Conservation (phyloP, 768 basidiomycete genomes). For the Coprinellus micaceus region DNA sequence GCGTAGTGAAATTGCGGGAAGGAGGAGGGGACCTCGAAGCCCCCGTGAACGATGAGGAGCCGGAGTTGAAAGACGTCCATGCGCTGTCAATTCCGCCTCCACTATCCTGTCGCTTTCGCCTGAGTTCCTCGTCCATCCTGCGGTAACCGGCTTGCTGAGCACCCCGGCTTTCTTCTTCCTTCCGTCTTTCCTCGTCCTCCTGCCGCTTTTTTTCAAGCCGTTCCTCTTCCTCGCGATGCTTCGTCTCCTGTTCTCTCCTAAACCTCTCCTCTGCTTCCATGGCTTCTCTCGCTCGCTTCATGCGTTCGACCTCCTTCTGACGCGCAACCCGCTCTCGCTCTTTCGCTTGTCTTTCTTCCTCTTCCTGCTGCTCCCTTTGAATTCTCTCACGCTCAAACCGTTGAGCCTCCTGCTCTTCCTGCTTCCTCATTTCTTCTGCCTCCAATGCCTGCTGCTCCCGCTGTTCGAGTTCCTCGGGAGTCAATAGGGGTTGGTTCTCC, state of each 20-base stretch:
- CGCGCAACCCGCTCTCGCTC: constrained; percentile 15
- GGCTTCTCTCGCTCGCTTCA: constrained; percentile 6
- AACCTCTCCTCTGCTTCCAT: constrained; percentile 16
- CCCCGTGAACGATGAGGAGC: neutral
- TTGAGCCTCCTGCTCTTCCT: constrained; percentile 28
- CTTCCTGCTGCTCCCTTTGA: constrained; percentile 21
- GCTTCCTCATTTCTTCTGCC: constrained; percentile 16
- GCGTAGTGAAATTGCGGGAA: constrained; percentile 16
- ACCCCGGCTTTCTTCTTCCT: constrained; percentile 25
- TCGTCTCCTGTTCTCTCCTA: constrained; percentile 16
- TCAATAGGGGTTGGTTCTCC: constrained; percentile 14
- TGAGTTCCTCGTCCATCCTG: constrained; percentile 41
- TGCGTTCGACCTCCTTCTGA: constrained; percentile 22
- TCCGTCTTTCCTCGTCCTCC: constrained; percentile 21
- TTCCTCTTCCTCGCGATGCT: constrained; percentile 18
- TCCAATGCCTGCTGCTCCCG: constrained; percentile 17
- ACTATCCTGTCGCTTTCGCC: constrained; percentile 42
- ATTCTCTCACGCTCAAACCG: constrained; percentile 21
- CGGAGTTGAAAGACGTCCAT: constrained; percentile 18
- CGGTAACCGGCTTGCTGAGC: constrained; percentile 39
- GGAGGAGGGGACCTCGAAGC: constrained; percentile 22
- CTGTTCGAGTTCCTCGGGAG: constrained; percentile 10
- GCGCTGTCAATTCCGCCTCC: constrained; percentile 28
- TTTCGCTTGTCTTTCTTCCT: constrained; percentile 22
- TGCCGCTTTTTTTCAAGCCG: constrained; percentile 1